A percentile compares a stretch with the other conserved stretches of the same genome.
Conservation (phyloP, 768 basidiomycete species). For the Cantharellus cinnabarinus region DNA sequence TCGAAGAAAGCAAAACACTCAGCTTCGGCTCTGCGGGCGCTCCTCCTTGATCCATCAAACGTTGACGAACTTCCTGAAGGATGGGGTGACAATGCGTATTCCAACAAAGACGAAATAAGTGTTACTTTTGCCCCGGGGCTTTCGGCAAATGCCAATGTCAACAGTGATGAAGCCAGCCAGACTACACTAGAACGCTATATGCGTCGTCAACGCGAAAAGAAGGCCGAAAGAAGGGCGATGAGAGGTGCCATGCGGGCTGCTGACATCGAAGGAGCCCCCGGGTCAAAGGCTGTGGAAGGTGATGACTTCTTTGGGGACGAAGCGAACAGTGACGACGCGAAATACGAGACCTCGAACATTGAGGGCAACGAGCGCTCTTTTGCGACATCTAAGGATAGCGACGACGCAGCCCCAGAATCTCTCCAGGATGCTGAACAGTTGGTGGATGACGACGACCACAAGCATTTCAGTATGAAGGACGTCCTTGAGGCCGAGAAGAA, state of each 20-base stretch:
- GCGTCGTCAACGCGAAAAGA: slow-evolving; percentile 76
- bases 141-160: slow-evolving; percentile 23
- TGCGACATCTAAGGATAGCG: slow-evolving; percentile 9
- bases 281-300: slow-evolving; percentile 3
- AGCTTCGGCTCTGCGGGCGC: slow-evolving; percentile 29
- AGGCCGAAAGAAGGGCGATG: slow-evolving; percentile 16
- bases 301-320: slow-evolving; percentile 68
- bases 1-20: slow-evolving; percentile 29
- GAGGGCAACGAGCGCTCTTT: slow-evolving; percentile 8
- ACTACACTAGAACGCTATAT: slow-evolving; percentile 81
- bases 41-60: slow-evolving; percentile 42
- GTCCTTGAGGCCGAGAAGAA: slow-evolving; percentile 73
- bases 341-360: slow-evolving; percentile 11
- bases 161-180: slow-evolving; percentile 31
- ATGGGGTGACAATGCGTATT: slow-evolving; percentile 28
- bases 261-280: slow-evolving; percentile 6
- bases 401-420: slow-evolving; percentile 30
- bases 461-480: slow-evolving; percentile 81
- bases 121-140: slow-evolving; percentile 87
- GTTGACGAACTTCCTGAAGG: slow-evolving; percentile 52
- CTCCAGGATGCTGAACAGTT: slow-evolving; percentile 37
- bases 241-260: slow-evolving; percentile 11
- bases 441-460: slow-evolving; percentile 22
- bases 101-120: slow-evolving; percentile 51
- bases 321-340: slow-evolving; percentile 17